Conservation (phyloP, 345 rosid species). For the Boechera stricta region DNA sequence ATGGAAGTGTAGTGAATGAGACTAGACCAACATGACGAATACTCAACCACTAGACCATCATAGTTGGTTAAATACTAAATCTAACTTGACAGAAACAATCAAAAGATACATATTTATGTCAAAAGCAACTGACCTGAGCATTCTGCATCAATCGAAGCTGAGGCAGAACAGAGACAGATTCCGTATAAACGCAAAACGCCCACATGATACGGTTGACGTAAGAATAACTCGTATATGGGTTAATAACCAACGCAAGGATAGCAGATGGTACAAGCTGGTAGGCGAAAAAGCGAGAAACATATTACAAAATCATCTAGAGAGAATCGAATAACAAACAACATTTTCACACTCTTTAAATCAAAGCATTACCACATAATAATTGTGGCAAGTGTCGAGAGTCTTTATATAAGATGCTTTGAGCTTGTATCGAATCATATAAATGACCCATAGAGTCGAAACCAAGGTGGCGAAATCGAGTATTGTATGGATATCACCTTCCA, state of each 20-base stretch:
- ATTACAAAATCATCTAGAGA: slow-evolving; percentile 4
- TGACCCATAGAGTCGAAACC: slow-evolving; percentile 66
- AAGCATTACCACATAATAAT: slow-evolving; percentile 57
- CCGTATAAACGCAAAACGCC: slow-evolving; percentile 70
- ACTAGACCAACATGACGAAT: background rate
- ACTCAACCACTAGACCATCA: background rate
- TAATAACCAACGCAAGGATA: slow-evolving; percentile 58
- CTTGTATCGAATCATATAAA: slow-evolving; percentile 75
- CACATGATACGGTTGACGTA: slow-evolving; percentile 50
- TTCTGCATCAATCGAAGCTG: slow-evolving; percentile 91
- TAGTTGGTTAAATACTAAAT: background rate
- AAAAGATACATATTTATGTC: slow-evolving; percentile 2
- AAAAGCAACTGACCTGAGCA: slow-evolving; percentile 59
- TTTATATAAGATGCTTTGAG: slow-evolving; percentile 69
- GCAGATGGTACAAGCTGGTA: slow-evolving; percentile 66
- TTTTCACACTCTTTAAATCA: background rate
- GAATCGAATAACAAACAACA: background rate
- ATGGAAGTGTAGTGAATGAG: background rate
- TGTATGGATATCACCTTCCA: slow-evolving; percentile 69
- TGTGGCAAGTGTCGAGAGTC: slow-evolving; percentile 62
- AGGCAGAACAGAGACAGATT: slow-evolving; percentile 82
- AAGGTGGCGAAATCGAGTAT: slow-evolving; percentile 66
- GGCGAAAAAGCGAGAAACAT: background rate
- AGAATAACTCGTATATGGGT: slow-evolving; percentile 43
- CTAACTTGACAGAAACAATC: background rate